A percentile compares a stretch with the other conserved stretches of the same genome.
Conservation (phyloP, 768 basidiomycete genomes). For the Leccinum arenicola region DNA sequence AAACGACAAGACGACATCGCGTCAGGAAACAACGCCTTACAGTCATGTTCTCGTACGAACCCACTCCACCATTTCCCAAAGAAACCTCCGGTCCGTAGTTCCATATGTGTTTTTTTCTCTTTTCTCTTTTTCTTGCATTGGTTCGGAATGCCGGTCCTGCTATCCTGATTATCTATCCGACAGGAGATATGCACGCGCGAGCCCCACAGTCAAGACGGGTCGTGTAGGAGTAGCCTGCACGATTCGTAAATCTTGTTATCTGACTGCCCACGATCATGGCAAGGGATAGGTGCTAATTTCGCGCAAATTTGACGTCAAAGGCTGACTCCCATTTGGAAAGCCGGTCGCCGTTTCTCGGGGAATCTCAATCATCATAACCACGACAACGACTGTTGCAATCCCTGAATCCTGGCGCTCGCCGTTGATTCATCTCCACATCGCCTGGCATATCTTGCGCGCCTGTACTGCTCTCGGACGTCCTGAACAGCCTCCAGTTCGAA, state of each 20-base stretch:
- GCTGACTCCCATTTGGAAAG: conserved; percentile 8
- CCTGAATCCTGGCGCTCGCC: background rate
- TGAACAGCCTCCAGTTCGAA: background rate
- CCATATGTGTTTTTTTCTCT: background rate
- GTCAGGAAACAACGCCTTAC: background rate
- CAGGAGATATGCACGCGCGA: background rate
- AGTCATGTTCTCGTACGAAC: background rate
- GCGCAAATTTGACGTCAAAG: background rate
- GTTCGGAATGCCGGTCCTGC: conserved; percentile 12
- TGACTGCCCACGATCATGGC: background rate
- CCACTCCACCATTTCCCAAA: background rate
- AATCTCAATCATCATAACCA: background rate
- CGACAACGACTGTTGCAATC: background rate
- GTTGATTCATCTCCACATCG: background rate
- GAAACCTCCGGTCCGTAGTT: conserved; percentile 1
- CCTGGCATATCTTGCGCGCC: background rate
- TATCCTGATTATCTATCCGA: background rate
- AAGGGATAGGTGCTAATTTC: background rate
- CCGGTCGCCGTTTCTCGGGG: background rate
- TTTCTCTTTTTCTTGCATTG: background rate
- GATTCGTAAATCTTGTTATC: background rate
- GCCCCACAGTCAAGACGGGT: conserved; percentile 7
- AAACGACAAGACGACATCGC: background rate
- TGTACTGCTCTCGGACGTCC: background rate
- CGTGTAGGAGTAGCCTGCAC: background rate